Base-by-base conservation (phyloP, 805 yeast species). In the Clavispora carvajalis region DNA sequence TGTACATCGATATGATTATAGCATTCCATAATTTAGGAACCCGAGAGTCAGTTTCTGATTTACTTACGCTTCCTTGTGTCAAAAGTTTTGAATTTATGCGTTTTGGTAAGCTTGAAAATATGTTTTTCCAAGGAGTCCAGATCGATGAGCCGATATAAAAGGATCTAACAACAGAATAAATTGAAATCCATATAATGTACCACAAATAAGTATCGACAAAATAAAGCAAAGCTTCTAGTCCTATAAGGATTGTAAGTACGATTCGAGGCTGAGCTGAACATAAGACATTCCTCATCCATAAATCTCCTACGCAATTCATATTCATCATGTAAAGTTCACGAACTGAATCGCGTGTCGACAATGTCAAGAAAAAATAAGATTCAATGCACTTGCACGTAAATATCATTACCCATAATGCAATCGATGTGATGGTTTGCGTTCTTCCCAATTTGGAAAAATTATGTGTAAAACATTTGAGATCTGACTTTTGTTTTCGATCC, bases 111-210 rank as follows among this genome's bases (percentile, higher is more conserved):
- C 89, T 67, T 4, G 87, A 75, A 55, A 82, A 86, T 22, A 83
- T 76, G 52, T 85, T 85, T 57, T 85, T 76, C 95, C 95, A 86
- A 0, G 95, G 95, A 2, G 93, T 84, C 83, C 91, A 82, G 9
- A 86, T 79, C 0, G 95, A 85, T 5, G 85, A 80, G 1, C 95
- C 95, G 45, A 81, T 70, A 31, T 82, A 78, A 47, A 82, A 72
- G 0, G 93, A 82, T 5, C 85, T 66, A 40, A 80, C 71, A 5
- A 85, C 82, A 0, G 95, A 85, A 41, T 84, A 82, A 0, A 76
- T 54, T 0, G 93, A 82, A 53, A 81, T 85, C 77, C 91, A 83
- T 29, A 86, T 71, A 42, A 86, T 85, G 52, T 85, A 86, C 95
- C 95, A 86, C 13, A 86, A 63, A 51, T 86, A 86, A 0, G 95